Base-by-base conservation (phyloP, 352 stramenopile genomes). In the Globisporangium barbulae region DNA sequence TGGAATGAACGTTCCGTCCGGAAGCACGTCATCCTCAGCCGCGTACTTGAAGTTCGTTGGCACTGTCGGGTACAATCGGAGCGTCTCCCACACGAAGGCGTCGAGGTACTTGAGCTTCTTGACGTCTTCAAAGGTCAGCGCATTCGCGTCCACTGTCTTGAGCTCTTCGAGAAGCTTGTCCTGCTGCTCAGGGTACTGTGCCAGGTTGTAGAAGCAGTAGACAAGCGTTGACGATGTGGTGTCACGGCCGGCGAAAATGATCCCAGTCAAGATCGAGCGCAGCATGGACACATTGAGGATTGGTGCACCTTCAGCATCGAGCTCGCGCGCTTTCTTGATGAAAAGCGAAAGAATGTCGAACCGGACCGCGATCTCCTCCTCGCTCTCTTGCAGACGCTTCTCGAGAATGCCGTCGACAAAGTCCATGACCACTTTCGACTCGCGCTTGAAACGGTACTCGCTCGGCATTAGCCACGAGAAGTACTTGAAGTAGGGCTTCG, bases 401-500 rank as follows among this genome's bases (percentile, higher is more conserved):
- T 69, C 52, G 31, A 86, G 62, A 17, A 88, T 72, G 7, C 66
- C 21, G 57, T 88, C 79, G 2, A 71, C 76, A 30, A 89, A 72
- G 3, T 49, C 33, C 0, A 62, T 69, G 39, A 83, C 74, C 17
- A 65, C 63, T 8, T 37, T 30, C 0, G 64, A 68, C 28, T 66
- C 52, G 30, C 55, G 59, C 28, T 69, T 70, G 12, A 85, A 39
- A 6, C 58, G 71, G 64, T 74, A 78, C 59, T 90, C 80, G 58
- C 76, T 85, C 3, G 80, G 78, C 80, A 89, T 88, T 49, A 72
- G n/a, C 78, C 80, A 88, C 30, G 70, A 64, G 19, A 86, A 58
- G 47, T 74, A 61, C 47, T 79, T 79, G 66, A 86, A 90, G 69
- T 87, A 78, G 22, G 84, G 80, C 42, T 80, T 77, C 33, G 79